Base-by-base conservation (phyloP, 2,329 filamentous ascomycete genomes). In the Chrysoporthe cubensis region DNA sequence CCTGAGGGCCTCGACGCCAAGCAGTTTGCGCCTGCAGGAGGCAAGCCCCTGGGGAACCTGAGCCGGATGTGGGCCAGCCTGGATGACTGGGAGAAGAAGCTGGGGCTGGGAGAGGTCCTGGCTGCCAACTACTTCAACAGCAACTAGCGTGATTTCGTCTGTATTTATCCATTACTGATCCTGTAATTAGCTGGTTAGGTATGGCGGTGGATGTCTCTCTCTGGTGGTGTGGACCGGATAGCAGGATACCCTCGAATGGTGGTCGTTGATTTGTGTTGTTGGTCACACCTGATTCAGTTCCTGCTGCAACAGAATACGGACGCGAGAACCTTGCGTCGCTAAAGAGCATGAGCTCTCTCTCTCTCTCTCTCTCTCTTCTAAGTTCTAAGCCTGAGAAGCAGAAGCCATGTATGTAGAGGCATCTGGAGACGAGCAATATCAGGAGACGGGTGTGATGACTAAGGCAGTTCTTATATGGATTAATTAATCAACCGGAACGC, bases 21-120 rank as follows among this genome's bases (percentile, higher is more conserved):
- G 58, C 50, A 57, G 50, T 59, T 57, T 52, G 60, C 65, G 4
- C 61, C 65, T 16, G 32, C 32, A 54, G 43, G 44, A 2, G 61
- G 65, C 3, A 42, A 64, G 61, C 18, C 21, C n/a, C 32, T 64
- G 37, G 59, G 65, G 3, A 40, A 13, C 1, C 18, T 21, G 43
- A 32, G 16, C 18, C 40, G 65, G 21, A 63, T 64, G 52, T 26
- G 61, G 44, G 7, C 61, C 40, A 67, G 61, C 13, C 11, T 67
- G 61, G 61, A 67, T 14, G 54, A 59, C 14, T 64, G 50, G 60
- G 65, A 64, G 65, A 59, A 56, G 54, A 62, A 64, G 65, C 54
- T 59, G 43, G 54, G 61, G 21, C 44, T 60, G 43, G 65, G 61
- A 14, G 57, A 50, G 65, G 50, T 63, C 9, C 37, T 64, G 43